These are phyloP conservation scores for Ceratocystis albifundus DNA, from an alignment of 2,329 filamentous ascomycete species.

Conservation along the genomic window DNA sequence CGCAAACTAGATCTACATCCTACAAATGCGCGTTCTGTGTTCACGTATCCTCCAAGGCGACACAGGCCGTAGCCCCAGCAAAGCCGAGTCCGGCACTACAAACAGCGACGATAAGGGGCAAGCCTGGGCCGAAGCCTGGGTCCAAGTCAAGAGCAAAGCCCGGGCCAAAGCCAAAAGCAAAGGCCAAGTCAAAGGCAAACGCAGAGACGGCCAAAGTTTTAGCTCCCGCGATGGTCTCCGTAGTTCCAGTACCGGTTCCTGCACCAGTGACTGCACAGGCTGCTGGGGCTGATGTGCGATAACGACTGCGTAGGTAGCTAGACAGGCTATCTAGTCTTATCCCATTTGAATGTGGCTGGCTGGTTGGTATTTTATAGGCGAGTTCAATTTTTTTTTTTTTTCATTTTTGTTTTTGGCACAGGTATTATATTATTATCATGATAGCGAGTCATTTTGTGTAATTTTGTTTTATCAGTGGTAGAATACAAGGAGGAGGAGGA, in stretches of 20 bases:
- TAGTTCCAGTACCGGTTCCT: background rate
- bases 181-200: background rate
- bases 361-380: slow-evolving; percentile 9
- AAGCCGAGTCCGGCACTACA: slow-evolving; percentile 27
- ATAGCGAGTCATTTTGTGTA: background rate
- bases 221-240: too few relatives aligned
- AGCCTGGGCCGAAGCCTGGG: slow-evolving; percentile 2
- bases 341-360: background rate
- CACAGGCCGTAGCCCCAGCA: slow-evolving; percentile 35
- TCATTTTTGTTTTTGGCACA: too few relatives aligned
- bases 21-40: slow-evolving; percentile 55
- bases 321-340: background rate
- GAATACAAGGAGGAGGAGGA: background rate
- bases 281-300: slow-evolving; percentile 24
- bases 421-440: slow-evolving; percentile 25
- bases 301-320: slow-evolving; percentile 15
- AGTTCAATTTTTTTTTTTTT: too few relatives aligned
- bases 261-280: background rate
- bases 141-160: background rate
- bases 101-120: background rate
- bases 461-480: background rate
- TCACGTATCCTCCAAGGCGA: slow-evolving; percentile 42
- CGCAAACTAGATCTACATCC: slow-evolving; percentile 45
- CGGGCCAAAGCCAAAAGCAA: background rate
- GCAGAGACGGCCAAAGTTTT: background rate